These are phyloP conservation scores for Akanthomyces dipterigenus DNA, from an alignment of 2,329 filamentous ascomycete genomes.

Conservation along the genomic window DNA sequence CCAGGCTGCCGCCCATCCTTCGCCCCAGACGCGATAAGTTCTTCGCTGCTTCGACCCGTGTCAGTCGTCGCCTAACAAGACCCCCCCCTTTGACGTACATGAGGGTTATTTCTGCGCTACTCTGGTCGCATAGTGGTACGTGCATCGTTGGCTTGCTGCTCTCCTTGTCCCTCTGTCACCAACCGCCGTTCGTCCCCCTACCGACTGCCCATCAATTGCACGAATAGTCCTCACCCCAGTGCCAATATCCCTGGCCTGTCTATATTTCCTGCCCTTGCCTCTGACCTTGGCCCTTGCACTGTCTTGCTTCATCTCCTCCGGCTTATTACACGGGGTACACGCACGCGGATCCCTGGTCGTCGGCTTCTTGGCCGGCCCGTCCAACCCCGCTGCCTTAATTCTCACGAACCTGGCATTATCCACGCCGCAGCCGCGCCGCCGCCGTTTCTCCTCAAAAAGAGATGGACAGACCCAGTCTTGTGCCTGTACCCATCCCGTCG, in stretches of 20 bases:
- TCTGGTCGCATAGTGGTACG: constrained; percentile 5
- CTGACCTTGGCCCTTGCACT: neutral
- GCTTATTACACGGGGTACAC: neutral
- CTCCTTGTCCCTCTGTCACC: neutral
- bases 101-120: neutral
- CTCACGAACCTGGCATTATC: constrained; percentile 9
- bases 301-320: neutral
- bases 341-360: constrained; percentile 3
- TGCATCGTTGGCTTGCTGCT: constrained; percentile 3
- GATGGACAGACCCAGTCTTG: constrained; percentile 7
- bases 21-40: neutral
- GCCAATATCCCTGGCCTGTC: neutral
- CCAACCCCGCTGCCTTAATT: constrained; percentile 11
- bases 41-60: constrained; percentile 5
- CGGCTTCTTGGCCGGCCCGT: constrained; percentile 6
- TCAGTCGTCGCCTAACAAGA: neutral
- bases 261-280: neutral
- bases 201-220: neutral
- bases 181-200: neutral
- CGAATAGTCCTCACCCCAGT: neutral
- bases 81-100: neutral
- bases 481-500: constrained; percentile 7
- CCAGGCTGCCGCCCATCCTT: constrained; percentile 4
- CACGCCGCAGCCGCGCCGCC: constrained; percentile 10
- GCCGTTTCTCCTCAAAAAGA: constrained; percentile 5